These are phyloP conservation scores for Beta macrorhiza DNA, from an alignment of 179 eudicot species.

Conservation along the genomic window DNA sequence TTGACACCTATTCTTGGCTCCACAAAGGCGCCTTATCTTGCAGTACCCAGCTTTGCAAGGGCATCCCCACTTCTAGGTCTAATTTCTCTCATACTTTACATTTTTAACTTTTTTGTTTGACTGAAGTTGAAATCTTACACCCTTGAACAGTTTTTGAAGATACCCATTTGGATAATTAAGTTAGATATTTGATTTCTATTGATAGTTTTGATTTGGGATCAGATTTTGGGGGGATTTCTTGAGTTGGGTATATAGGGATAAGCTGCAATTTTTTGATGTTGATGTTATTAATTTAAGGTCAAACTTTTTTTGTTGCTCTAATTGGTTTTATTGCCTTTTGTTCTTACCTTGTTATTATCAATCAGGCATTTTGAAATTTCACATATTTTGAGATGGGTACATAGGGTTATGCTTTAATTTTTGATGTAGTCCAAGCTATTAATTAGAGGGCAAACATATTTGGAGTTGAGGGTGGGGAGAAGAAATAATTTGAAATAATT, in stretches of 20 bases:
- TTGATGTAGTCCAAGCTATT: neutral
- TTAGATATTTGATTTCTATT: neutral
- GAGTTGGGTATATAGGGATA: neutral
- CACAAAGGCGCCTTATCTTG: conserved; percentile 98
- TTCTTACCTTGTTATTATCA: no score
- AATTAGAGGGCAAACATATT: neutral
- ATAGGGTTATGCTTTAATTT: neutral
- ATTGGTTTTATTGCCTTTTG: no score
- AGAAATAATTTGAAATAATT: neutral
- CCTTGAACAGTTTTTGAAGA: neutral
- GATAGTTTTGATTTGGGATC: neutral
- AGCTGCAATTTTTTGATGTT: neutral
- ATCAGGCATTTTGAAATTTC: no score
- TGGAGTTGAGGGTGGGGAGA: neutral
- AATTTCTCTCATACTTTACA: neutral
- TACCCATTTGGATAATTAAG: neutral
- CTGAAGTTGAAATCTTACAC: neutral
- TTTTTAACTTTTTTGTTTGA: neutral
- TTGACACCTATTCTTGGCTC: conserved; percentile 97
- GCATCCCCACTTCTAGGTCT: conserved; percentile 75
- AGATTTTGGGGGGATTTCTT: neutral
- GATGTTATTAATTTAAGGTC: neutral
- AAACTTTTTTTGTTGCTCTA: no score
- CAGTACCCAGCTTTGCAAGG: conserved; percentile 87
- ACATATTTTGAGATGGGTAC: neutral